Base-by-base conservation (phyloP, 164 flowering plant species). In the Piper longum region DNA sequence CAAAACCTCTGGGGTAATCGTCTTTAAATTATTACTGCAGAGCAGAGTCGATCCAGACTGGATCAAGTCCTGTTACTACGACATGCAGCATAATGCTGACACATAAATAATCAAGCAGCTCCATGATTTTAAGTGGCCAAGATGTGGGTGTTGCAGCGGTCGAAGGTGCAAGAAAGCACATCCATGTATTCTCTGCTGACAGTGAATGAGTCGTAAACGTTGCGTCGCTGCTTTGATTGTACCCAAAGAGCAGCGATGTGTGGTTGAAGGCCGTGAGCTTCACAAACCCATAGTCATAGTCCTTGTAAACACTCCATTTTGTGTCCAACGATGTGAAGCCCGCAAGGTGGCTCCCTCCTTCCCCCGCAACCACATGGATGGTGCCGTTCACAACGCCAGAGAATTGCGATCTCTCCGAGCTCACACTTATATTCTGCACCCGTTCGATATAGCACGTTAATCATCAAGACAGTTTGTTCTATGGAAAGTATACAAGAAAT, bases 251-350 rank as follows among this genome's bases (percentile, higher is more conserved):
- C 16, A 91, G 82, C n/a, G 78, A 82, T 0, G 89, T 79, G 67
- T 84, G 87, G 71, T 88, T 83, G 70, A 83, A 85, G 18, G 98
- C 98, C 0, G 98, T 91, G 59, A 91, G 17, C 66, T 91, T 91
- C 52, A 82, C 91, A 67, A 86, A 91, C 5, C 98, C 98, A 19
- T 16, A 82, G 61, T 88, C 91, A 19, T 60, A 72, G 66, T 86
- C 96, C 73, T 68, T 75, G 76, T 71, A 73, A 2, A 91, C 52
- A 66, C 98, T 91, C 98, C 96, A 91, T 2, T 17, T 63, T 1
- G 96, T 78, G 1, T 61, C 62, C 36, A 77, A 18, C 4, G 62
- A 13, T 40, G 79, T 75, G 70, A 81, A 91, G 0, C 62, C 16
- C 1, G 87, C 73, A 9, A 86, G 67, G 70, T 88, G 95, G 59